Conservation (phyloP, 805 yeast genomes). For the Torulaspora delbrueckii region DNA sequence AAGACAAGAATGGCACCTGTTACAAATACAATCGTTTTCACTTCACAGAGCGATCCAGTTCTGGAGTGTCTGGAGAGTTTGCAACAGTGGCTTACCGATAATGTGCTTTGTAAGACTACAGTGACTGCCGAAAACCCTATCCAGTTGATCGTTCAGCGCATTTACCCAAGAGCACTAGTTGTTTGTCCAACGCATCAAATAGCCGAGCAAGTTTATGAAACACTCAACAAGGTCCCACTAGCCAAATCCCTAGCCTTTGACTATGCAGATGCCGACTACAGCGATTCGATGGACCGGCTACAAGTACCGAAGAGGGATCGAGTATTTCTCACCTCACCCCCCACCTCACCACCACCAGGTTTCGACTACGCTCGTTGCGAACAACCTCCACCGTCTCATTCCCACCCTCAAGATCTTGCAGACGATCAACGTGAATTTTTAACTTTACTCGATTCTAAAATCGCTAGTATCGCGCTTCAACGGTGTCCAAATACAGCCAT, state of each 20-base stretch:
- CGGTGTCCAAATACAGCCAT: slow-evolving; percentile 10
- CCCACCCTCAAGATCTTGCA: slow-evolving; percentile 13
- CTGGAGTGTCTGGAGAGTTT: slow-evolving; percentile 11
- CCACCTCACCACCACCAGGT: slow-evolving; percentile 41
- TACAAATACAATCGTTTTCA: slow-evolving; percentile 28
- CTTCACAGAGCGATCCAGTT: slow-evolving; percentile 13
- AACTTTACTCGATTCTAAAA: slow-evolving; percentile 18
- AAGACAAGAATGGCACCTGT: slow-evolving; percentile 3
- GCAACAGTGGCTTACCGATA: slow-evolving; percentile 20
- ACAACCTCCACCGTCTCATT: slow-evolving; percentile 32
- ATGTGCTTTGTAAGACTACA: slow-evolving; percentile 13
- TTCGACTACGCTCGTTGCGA: slow-evolving; percentile 38
- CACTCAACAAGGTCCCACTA: background rate
- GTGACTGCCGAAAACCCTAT: slow-evolving; percentile 20
- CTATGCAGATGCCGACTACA: slow-evolving; percentile 18
- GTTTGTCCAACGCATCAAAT: slow-evolving; percentile 18
- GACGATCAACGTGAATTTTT: slow-evolving; percentile 8
- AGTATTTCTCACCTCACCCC: slow-evolving; percentile 40
- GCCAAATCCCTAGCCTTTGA: slow-evolving; percentile 2
- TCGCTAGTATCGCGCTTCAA: slow-evolving; percentile 23
- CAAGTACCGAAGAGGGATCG: slow-evolving; percentile 34
- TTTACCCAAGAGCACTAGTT: slow-evolving; percentile 23
- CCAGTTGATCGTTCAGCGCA: slow-evolving; percentile 23
- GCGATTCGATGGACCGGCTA: slow-evolving; percentile 22
- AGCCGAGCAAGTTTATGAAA: slow-evolving; percentile 1